Base-by-base conservation (phyloP, 164 flowering plant genomes). In the Aristolochia californica region DNA sequence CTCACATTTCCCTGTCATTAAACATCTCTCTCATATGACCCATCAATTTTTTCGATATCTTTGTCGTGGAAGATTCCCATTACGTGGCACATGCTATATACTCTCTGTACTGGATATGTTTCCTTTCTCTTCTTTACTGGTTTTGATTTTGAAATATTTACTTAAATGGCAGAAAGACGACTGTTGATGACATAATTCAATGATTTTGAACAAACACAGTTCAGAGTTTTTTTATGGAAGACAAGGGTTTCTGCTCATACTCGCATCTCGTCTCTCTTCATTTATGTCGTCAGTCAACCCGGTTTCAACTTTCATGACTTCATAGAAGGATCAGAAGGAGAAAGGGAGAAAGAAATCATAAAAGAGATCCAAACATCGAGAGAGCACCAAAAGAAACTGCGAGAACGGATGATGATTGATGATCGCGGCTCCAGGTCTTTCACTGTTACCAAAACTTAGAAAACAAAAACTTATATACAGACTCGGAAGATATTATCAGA, bases 1-100 rank as follows among this genome's bases (percentile, higher is more conserved):
- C 56, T 27, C 38, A 66, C 25, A 59, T 79, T 72, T 75, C 74
- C 66, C 74, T 75, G 68, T 75, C 82, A 70, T 52, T 61, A n/a
- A 43, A 21, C 45, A 54, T 14, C 49, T 61, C 59, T 64, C 55
- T 53, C 66, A 50, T 22, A 50, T 23, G 27, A 59, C 48, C 59
- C 30, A 45, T n/a, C 47, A 45, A 44, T 57, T 43, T 60, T 60
- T 28, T 34, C 25, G 25, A 49, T 50, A 34, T 60, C 55, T 16
- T 50, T 49, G 45, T 49, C 55, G 58, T 59, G 51, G 44, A 70
- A 66, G 43, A 64, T 18, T 21, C 53, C 28, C 49, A 59, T 59
- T 48, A 30, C 50, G 44, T 50, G 48, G 16, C 34, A 9, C 38
- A 28, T 45, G n/a, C 11, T 8, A 34, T 34, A 34, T 54, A 26